Evolutionary conservation across 2,329 filamentous ascomycete genomes (phyloP).

Genomic region (Mollisia scopiformis): DNA sequence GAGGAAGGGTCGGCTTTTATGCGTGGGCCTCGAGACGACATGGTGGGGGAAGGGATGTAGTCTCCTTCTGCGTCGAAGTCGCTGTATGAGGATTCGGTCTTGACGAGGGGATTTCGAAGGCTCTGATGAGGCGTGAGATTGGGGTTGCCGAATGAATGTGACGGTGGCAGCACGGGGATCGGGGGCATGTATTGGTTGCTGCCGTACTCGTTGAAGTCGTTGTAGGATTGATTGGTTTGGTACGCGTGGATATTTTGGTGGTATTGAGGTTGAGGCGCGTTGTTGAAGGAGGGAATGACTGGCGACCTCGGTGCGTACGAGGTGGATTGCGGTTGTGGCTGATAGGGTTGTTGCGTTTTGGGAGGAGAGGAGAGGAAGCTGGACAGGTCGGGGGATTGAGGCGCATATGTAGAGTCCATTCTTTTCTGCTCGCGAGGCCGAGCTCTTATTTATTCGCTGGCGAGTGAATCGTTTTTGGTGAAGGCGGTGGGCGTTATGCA

Average conservation of each 20-base stretch:
- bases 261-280: constrained; percentile 1
- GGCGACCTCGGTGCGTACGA: constrained; percentile 34
- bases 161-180: constrained; percentile 31
- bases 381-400: constrained; percentile 39
- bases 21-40: constrained; percentile 21
- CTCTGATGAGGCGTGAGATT: constrained; percentile 2
- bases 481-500: constrained; percentile 31
- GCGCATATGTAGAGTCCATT: constrained; percentile 36
- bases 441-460: constrained; percentile 8
- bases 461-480: constrained; percentile 5
- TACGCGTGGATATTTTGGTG: constrained; percentile 13
- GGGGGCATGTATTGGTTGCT: constrained; percentile 32
- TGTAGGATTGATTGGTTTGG: constrained; percentile 12
- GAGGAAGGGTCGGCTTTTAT: constrained; percentile 16
- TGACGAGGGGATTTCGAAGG: constrained; percentile 13
- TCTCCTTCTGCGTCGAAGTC: constrained; percentile 2
- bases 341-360: constrained; percentile 27
- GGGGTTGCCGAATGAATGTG: constrained; percentile 25
- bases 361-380: constrained; percentile 31
- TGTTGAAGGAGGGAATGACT: constrained; percentile 25
- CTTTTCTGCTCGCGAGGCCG: constrained; percentile 10
- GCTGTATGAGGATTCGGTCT: constrained; percentile 13
- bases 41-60: constrained; percentile 11
- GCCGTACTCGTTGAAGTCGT: constrained; percentile 21
- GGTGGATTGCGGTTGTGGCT: constrained; percentile 8